Evolutionary conservation across 495 filamentous ascomycete species (phyloP), one percentile per base, ranked within the genome.

Genomic region (Podospora tetraspora): DNA sequence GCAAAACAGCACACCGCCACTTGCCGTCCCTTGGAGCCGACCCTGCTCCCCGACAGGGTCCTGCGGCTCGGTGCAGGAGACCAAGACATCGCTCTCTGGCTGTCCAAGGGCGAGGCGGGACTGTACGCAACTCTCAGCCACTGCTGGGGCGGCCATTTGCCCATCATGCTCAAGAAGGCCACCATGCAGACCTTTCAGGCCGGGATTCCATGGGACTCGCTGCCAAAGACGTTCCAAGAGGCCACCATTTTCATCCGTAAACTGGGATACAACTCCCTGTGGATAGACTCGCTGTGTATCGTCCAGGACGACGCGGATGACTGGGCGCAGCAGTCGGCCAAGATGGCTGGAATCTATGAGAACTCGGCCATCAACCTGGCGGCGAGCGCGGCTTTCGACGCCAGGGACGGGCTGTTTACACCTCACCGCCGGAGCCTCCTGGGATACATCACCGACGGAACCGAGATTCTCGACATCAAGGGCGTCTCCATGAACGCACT

Each of bases 201-300:
- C 16, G 34, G 57, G 9, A 72, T 75, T 8, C 22, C 52, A 8
- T 70, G 64, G 68, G 21, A 61, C 9, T 58, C 34, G 13, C 37
- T 72, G 2, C 71, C 71, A 1, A 62, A 62, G 32, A 75, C 77
- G 25, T 77, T 78, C 27, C 66, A 73, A 64, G 75, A 80, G 23
- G 78, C 79, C 16, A 65, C 81, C 16, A 56, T n/a, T 21, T 60
- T 72, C 6, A 59, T 65, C 27, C 23, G 59, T 19, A 25, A 60
- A 12, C 57, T 75, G 8, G 67, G 65, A 2, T 59, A 72, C 19
- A 19, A 57, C 16, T 73, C 69, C 52, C 52, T 75, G 8, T 75
- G 73, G 73, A 71, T 75, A 24, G 71, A 74, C 30, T 61, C 71
- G 1, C 57, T 68, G n/a, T 68, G 66, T 27, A 57, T 68, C 22